Base-by-base conservation (phyloP, 805 yeast species). In the Lachancea thermotolerans region DNA sequence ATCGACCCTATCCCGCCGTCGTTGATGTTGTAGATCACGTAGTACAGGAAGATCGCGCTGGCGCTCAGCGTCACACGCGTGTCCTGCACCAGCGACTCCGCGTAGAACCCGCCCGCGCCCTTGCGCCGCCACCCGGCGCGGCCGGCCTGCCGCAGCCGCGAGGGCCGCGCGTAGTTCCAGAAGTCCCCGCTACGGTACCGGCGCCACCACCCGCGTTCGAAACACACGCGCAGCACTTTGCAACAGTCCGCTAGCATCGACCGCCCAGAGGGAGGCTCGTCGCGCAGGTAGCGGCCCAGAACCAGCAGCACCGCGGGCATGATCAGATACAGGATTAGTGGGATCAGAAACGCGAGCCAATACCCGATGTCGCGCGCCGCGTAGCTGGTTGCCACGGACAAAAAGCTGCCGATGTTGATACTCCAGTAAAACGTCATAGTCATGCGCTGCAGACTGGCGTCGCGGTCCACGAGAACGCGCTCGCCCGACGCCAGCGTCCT, bases 311-410 rank as follows among this genome's bases (percentile, higher is more conserved):
- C 75, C 41, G 71, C 54, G 42, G 80, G 70, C 50, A 78, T 78
- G 53, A 79, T 47, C 49, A 72, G 62, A 59, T 77, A 81, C 65
- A 79, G 68, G 42, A 79, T 67, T 57, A 82, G 77, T 12, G 91
- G 90, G 47, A 85, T 69, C 54, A 83, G 66, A 68, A 71, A 85
- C 27, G 93, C 90, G 28, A 87, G 81, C 82, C 83, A 79, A 64
- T 77, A 79, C 21, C 85, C 91, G 39, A 76, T 73, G 47, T 76
- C 70, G 31, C 67, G 59, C 64, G 85, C 95, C 62, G 82, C 64
- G 66, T 81, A 81, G 6, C 90, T 81, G 37, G 93, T 85, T 36
- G 87, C 90, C 53, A 85, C 74, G 42, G 85, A 82, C 12, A 87
- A 75, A 52, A 85, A 70, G 6, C 88, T 75, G 47, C 95, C 95